phyloP scores from a whole-genome alignment of 208 protist genomes.

The Leishmania amazonensis region DNA sequence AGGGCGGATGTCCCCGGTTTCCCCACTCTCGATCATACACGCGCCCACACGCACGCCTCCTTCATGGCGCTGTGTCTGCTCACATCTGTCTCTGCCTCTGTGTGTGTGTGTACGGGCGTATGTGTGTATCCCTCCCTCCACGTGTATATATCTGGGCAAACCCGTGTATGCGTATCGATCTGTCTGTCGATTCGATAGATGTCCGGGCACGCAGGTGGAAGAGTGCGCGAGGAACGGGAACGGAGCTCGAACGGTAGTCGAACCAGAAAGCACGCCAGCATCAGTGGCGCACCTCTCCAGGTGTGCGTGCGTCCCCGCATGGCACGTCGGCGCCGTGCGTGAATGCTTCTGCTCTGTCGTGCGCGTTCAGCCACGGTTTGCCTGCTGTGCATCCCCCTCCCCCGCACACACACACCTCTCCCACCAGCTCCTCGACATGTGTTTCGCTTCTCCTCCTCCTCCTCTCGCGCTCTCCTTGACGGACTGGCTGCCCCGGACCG shows the following conservation, averaged over 20 bases:
- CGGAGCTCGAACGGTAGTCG: background rate
- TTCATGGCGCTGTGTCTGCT: background rate
- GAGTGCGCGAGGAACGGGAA: no score
- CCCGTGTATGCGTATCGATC: no score
- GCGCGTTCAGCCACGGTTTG: background rate
- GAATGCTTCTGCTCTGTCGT: background rate
- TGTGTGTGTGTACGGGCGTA: background rate
- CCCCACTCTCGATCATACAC: background rate
- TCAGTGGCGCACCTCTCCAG: background rate
- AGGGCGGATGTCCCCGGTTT: background rate
- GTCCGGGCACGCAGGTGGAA: background rate
- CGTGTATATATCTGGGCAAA: background rate
- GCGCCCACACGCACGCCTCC: background rate
- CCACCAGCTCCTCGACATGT: background rate
- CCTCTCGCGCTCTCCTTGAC: background rate
- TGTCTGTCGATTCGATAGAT: background rate
- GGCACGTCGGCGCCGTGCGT: background rate
- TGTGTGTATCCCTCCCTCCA: background rate
- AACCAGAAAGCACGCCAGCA: background rate
- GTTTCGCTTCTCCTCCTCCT: background rate
- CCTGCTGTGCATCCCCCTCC: background rate
- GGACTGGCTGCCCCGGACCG: background rate
- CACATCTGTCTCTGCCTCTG: background rate
- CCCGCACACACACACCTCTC: background rate
- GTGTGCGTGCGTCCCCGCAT: background rate